Evolutionary conservation across 208 protist genomes (phyloP), one percentile per base, ranked within the genome.

Genomic region (Trypanosoma conorhini): DNA sequence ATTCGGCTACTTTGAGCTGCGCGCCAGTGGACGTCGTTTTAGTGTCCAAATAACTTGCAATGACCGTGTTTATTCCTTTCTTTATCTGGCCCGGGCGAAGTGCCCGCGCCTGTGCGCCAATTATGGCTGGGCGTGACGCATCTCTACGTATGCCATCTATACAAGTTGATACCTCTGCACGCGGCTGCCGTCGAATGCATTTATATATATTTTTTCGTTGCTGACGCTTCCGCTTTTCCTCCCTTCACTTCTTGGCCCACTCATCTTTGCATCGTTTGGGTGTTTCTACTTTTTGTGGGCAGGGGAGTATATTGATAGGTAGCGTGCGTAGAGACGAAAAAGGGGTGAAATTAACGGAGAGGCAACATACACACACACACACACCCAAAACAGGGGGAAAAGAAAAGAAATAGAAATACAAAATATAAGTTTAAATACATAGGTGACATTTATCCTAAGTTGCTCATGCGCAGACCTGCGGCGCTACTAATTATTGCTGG

Each of bases 101-200:
- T 46, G 42, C 42, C 42, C 42, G 8, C 4, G 9, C 42, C 9
- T 46, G 1, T 46, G 42, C 17, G 42, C 9, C 9, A 19, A 10
- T 46, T 10, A 12, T 19, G 42, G 42, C 42, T 2, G 42, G 42
- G 42, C 9, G 42, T 19, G 42, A 13, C 8, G 42, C 17, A 46
- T 46, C 33, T 38, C 2, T 7, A 38, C 33, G 1, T 19, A 12
- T 12, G 42, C 17, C 42, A 69, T 77, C 31, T 62, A 70, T 65
- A 75, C 28, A 42, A 48, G 40, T 38, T 10, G 10, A 63, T 52
- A 56, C 33, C 73, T 59, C 0, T 40, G 57, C 67, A 62, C 42
- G 17, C 42, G 17, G 13, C 8, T 19, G 42, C 42, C 17, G 9
- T 46, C 42, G 13, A 46, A 46, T 46, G 42, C 42, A 46, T 19